A percentile compares a stretch with the other conserved stretches of the same genome.
These are phyloP conservation scores for Stagonosporopsis vannaccii DNA, from an alignment of 2,329 filamentous ascomycete species.

Conservation along the genomic window DNA sequence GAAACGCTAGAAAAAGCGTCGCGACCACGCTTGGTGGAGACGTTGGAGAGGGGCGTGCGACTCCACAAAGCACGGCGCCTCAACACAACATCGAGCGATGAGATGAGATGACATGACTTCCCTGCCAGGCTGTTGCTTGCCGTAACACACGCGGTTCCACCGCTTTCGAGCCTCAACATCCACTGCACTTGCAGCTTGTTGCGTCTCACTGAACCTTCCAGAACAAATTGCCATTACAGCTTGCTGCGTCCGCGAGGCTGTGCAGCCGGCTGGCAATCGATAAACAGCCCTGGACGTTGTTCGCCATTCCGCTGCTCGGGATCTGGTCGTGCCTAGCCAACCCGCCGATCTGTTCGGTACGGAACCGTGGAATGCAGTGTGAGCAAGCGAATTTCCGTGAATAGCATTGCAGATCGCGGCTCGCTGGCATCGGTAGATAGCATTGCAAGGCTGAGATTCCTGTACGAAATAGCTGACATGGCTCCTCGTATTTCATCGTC, in stretches of 20 bases:
- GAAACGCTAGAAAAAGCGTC: constrained; percentile 24
- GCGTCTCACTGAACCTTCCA: constrained; percentile 16
- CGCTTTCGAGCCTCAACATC: constrained; percentile 21
- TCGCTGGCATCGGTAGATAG: not conserved
- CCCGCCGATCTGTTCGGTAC: constrained; percentile 22
- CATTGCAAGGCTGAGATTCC: constrained; percentile 13
- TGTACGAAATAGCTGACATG: not conserved
- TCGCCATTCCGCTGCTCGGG: constrained; percentile 20
- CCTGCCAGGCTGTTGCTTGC: constrained; percentile 1
- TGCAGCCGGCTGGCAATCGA: constrained; percentile 29
- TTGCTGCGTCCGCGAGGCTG: constrained; percentile 16
- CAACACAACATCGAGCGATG: constrained; percentile 20
- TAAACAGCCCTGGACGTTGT: constrained; percentile 15
- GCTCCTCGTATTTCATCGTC: constrained; percentile 4
- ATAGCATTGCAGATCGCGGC: constrained; percentile 14
- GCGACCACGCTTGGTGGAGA: constrained; percentile 28
- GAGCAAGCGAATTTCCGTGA: constrained; percentile 12
- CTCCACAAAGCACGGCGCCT: constrained; percentile 21
- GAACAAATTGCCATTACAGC: constrained; percentile 8
- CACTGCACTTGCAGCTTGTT: constrained; percentile 7
- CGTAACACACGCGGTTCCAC: constrained; percentile 19
- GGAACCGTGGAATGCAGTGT: not conserved
- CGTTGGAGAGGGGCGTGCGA: constrained; percentile 22
- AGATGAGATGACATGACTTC: constrained; percentile 8
- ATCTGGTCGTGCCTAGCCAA: constrained; percentile 16